These are phyloP conservation scores for Blastomyces silverae DNA, from an alignment of 2,329 filamentous ascomycete genomes.

Conservation along the genomic window DNA sequence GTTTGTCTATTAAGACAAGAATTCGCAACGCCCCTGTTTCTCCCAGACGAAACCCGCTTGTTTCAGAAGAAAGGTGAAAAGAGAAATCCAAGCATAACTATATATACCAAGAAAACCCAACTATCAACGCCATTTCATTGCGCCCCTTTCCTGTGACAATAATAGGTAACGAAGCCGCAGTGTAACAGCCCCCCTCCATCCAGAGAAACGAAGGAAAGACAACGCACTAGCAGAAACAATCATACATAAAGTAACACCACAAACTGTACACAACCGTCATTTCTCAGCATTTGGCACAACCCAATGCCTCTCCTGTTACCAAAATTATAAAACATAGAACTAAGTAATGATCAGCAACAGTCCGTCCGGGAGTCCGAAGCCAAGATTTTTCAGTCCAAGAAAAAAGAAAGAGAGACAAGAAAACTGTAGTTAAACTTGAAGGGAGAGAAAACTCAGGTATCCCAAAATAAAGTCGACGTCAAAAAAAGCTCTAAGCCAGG, in stretches of 20 bases:
- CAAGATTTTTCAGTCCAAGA: conserved; percentile 24
- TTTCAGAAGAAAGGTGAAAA: background rate
- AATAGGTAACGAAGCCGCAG: background rate
- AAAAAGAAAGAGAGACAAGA: conserved; percentile 21
- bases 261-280: conserved; percentile 8
- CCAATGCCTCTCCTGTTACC: background rate
- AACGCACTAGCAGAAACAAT: background rate
- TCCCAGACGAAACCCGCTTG: background rate
- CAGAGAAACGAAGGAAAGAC: too few relatives aligned
- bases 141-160: background rate
- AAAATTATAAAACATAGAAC: conserved; percentile 10
- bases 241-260: conserved; percentile 3
- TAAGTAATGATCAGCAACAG: background rate
- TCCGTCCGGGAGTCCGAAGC: background rate
- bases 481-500: too few relatives aligned
- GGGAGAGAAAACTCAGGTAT: too few relatives aligned
- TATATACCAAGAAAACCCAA: conserved; percentile 4
- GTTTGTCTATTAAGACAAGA: background rate
- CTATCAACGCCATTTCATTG: background rate
- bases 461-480: too few relatives aligned
- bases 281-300: background rate
- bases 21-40: background rate
- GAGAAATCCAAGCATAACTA: background rate
- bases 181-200: background rate
- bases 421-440: too few relatives aligned